Percentiles rank a stretch among this genome's conserved stretches.
phyloP scores from a whole-genome alignment of 2,329 filamentous ascomycete genomes.

The Beauveria caledonica region DNA sequence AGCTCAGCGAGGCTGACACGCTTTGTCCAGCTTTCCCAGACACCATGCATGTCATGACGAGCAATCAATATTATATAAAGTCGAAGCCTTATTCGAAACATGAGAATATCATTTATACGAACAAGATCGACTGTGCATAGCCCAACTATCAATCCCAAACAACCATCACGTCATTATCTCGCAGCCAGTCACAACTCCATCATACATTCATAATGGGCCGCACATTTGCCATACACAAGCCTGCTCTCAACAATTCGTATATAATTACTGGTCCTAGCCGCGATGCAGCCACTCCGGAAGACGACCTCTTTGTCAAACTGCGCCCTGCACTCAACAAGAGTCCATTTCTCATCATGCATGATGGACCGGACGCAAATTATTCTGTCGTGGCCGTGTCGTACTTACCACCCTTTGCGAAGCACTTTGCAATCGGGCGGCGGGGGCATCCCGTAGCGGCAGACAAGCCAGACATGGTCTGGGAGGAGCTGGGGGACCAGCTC shows the following conservation, averaged over 20 bases:
- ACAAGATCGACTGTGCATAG: not conserved
- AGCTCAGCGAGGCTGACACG: not conserved
- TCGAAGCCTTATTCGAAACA: not conserved
- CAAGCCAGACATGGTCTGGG: constrained; percentile 1
- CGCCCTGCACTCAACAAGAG: not conserved
- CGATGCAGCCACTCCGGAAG: not conserved
- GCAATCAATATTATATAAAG: not conserved
- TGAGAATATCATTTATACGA: not conserved
- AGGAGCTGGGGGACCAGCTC: no score
- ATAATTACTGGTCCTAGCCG: constrained; percentile 2
- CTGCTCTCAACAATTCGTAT: not conserved
- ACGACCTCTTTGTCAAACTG: not conserved
- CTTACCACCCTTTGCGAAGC: constrained; percentile 3
- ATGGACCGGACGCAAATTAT: not conserved
- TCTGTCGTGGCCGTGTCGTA: constrained; percentile 8
- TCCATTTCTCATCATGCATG: not conserved
- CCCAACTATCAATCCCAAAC: not conserved
- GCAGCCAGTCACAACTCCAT: not conserved
- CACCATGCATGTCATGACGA: not conserved
- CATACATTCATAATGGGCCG: not conserved
- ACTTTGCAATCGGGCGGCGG: not conserved
- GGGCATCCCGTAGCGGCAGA: not conserved
- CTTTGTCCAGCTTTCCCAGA: not conserved
- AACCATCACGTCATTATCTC: not conserved
- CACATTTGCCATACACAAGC: constrained; percentile 3